A percentile compares a stretch with the other conserved stretches of the same genome.
phyloP scores from a whole-genome alignment of 306 rosid genomes.

The Vigna nakashimae region DNA sequence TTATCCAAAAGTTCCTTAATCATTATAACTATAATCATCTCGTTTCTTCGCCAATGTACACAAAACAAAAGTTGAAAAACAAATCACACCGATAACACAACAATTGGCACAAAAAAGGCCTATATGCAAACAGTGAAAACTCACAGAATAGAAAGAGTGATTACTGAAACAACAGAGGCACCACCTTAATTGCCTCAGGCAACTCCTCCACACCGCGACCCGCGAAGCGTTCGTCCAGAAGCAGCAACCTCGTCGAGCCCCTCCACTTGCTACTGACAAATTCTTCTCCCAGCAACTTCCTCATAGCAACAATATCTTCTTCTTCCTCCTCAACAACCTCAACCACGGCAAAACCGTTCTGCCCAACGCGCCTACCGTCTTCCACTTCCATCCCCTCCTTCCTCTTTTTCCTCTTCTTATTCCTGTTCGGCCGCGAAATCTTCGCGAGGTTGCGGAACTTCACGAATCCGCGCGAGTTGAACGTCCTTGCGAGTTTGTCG shows the following conservation, averaged over 20 bases:
- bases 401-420: slow-evolving; percentile 32
- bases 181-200: slow-evolving; percentile 95
- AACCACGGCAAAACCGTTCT: slow-evolving; percentile 51
- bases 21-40: background rate
- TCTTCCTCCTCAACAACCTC: slow-evolving; percentile 81
- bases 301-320: slow-evolving; percentile 54
- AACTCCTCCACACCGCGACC: slow-evolving; percentile 57
- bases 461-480: slow-evolving; percentile 73
- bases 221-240: slow-evolving; percentile 72
- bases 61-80: background rate
- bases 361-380: slow-evolving; percentile 46
- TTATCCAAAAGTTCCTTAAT: background rate
- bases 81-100: background rate
- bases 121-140: slow-evolving; percentile 42
- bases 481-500: slow-evolving; percentile 72
- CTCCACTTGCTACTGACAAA: slow-evolving; percentile 72
- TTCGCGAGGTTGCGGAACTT: slow-evolving; percentile 78
- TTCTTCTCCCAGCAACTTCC: slow-evolving; percentile 72
- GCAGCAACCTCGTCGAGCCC: slow-evolving; percentile 82
- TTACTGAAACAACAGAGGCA: slow-evolving; percentile 52
- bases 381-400: slow-evolving; percentile 33
- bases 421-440: slow-evolving; percentile 81
- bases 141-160: slow-evolving; percentile 46
- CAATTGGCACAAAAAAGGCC: background rate
- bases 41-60: slow-evolving; percentile 8